phyloP scores from a whole-genome alignment of 495 filamentous ascomycete species.

The Friedmanniomyces endolithicus region DNA sequence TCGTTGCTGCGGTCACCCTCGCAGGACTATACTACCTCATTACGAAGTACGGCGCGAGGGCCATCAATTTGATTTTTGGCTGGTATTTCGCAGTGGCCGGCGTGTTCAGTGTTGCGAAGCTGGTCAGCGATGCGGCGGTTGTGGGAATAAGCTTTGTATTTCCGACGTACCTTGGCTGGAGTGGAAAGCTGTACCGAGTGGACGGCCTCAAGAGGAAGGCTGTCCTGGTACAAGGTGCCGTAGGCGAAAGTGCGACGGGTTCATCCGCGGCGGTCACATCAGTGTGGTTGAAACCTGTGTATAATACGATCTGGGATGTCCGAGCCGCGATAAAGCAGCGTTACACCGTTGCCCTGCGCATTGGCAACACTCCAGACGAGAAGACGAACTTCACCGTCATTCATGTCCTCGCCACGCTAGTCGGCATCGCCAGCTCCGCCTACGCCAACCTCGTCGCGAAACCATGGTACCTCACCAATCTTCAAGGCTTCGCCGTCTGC shows the following conservation, averaged over 20 bases:
- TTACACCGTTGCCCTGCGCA: conserved; percentile 35
- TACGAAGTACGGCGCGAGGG: conserved; percentile 65
- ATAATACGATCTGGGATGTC: conserved; percentile 36
- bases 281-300: conserved; percentile 26
- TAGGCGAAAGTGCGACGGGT: not conserved
- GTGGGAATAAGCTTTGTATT: conserved; percentile 59
- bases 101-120: conserved; percentile 55
- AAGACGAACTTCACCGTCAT: conserved; percentile 39
- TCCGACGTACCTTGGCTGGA: conserved; percentile 47
- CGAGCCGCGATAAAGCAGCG: conserved; percentile 38
- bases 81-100: conserved; percentile 77
- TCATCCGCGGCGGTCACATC: conserved; percentile 49
- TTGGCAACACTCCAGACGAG: conserved; percentile 35
- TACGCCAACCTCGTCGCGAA: conserved; percentile 62
- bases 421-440: conserved; percentile 45
- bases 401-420: conserved; percentile 46
- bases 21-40: conserved; percentile 76
- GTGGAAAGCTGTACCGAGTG: conserved; percentile 33
- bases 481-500: conserved; percentile 74
- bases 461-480: conserved; percentile 71
- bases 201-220: conserved; percentile 21
- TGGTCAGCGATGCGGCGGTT: conserved; percentile 55
- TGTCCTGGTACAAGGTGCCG: conserved; percentile 5
- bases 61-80: conserved; percentile 73
- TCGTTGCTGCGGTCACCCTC: conserved; percentile 64